Evolutionary conservation across 257 asterid genomes (phyloP).

Genomic region (Solanum piurae): DNA sequence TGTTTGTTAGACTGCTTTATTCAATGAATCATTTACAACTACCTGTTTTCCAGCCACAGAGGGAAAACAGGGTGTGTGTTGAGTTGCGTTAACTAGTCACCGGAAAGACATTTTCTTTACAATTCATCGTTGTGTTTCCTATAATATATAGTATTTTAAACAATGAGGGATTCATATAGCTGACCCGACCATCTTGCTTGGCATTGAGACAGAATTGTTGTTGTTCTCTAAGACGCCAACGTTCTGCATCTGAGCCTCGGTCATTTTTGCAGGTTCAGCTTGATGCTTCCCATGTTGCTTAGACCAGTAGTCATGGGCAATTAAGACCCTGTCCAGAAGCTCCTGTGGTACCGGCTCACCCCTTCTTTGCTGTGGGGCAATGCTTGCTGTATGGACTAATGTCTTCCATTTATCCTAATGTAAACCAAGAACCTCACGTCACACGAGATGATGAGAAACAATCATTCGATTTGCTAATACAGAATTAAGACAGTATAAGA

Average conservation of each 20-base stretch:
- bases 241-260: conserved; percentile 7
- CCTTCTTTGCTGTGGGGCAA: conserved; percentile 81
- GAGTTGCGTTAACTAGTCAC: background rate
- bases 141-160: conserved; percentile 10
- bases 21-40: conserved; percentile 24
- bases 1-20: conserved; percentile 3
- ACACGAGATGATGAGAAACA: background rate
- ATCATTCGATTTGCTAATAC: background rate
- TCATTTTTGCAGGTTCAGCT: conserved; percentile 17
- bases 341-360: conserved; percentile 95
- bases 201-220: background rate
- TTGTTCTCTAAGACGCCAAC: conserved; percentile 17
- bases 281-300: conserved; percentile 46
- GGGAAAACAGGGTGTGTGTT: conserved; percentile 10
- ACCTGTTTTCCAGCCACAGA: conserved; percentile 15
- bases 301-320: conserved; percentile 71
- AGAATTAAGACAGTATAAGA: background rate
- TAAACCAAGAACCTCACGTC: background rate
- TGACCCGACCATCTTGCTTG: background rate
- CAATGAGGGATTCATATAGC: conserved; percentile 3
- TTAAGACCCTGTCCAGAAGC: conserved; percentile 59
- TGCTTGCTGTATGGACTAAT: conserved; percentile 84
- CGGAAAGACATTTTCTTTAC: conserved; percentile 21
- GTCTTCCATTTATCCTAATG: conserved; percentile 93
- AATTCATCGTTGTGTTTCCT: conserved; percentile 20